These are phyloP conservation scores for Massarina eburnea DNA, from an alignment of 2,329 filamentous ascomycete genomes.

Conservation along the genomic window DNA sequence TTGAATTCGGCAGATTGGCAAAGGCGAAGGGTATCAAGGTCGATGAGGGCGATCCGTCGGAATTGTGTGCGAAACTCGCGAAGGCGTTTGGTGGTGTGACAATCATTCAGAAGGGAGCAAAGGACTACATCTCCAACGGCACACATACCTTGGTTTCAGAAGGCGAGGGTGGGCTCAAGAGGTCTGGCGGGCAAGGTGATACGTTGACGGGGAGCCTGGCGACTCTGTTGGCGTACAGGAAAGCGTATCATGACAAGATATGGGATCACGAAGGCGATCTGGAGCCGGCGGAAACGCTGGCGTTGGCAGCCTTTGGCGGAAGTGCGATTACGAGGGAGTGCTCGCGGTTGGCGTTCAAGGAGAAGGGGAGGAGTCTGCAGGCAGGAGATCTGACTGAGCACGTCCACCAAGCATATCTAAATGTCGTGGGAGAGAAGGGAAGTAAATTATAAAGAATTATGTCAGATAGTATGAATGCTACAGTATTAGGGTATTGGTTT, in stretches of 20 bases:
- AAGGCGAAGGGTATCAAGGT: slow-evolving; percentile 71
- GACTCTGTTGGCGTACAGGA: slow-evolving; percentile 85
- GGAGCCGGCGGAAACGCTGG: slow-evolving; percentile 61
- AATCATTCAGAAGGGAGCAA: slow-evolving; percentile 83
- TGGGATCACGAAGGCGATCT: slow-evolving; percentile 68
- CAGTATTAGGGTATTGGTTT: too few species aligned
- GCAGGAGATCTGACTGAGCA: slow-evolving; percentile 92
- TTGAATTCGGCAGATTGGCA: slow-evolving; percentile 84
- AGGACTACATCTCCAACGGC: slow-evolving; percentile 83
- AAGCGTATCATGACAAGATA: slow-evolving; percentile 79
- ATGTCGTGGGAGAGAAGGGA: slow-evolving; percentile 69
- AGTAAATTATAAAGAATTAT: slow-evolving; percentile 22
- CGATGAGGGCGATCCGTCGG: slow-evolving; percentile 52
- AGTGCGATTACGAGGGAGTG: slow-evolving; percentile 87
- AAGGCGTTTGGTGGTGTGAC: slow-evolving; percentile 82
- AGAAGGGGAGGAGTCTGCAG: slow-evolving; percentile 84
- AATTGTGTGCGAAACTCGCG: slow-evolving; percentile 70
- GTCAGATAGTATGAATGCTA: background rate
- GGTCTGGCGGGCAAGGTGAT: slow-evolving; percentile 92
- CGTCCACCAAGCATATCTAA: slow-evolving; percentile 78
- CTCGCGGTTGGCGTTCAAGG: slow-evolving; percentile 81
- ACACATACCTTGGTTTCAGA: slow-evolving; percentile 74
- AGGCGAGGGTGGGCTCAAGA: slow-evolving; percentile 78
- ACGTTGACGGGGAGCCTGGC: slow-evolving; percentile 88
- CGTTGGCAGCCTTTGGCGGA: slow-evolving; percentile 82